Evolutionary conservation across 2,329 filamentous ascomycete genomes (phyloP).

Genomic region (Cucurbitaria berberidis): DNA sequence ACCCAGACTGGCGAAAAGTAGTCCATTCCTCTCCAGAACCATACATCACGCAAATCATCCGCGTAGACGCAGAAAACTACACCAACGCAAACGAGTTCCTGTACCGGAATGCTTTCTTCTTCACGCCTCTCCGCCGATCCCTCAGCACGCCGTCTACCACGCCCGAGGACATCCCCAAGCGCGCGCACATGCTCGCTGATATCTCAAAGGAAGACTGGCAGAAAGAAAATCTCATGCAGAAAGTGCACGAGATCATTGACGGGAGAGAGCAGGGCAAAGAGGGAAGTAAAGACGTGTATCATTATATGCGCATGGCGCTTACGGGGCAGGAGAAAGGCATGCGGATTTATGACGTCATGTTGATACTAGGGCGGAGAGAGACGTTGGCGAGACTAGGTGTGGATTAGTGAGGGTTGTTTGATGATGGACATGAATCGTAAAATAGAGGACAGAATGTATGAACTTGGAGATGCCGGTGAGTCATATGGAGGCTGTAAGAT

Average conservation of each 20-base stretch:
- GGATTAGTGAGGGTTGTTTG: constrained; percentile 1
- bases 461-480: not conserved
- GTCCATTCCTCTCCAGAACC: constrained; percentile 45
- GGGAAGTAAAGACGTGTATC: constrained; percentile 41
- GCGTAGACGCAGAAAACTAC: constrained; percentile 64
- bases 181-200: constrained; percentile 22
- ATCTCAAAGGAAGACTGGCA: constrained; percentile 31
- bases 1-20: constrained; percentile 30
- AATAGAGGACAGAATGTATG: too few species aligned
- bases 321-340: constrained; percentile 42
- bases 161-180: constrained; percentile 23
- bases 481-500: too few species aligned
- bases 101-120: constrained; percentile 64
- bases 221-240: constrained; percentile 31
- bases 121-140: constrained; percentile 48
- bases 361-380: constrained; percentile 42
- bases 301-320: constrained; percentile 40
- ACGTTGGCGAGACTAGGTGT: constrained; percentile 37
- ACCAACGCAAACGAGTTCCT: constrained; percentile 63
- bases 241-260: constrained; percentile 38
- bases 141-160: constrained; percentile 10
- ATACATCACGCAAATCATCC: constrained; percentile 60
- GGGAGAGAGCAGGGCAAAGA: constrained; percentile 27
- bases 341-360: constrained; percentile 45
- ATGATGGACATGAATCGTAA: too few species aligned